Evolutionary conservation across 768 basidiomycete species (phyloP), one percentile per base, ranked within the genome.

Genomic region (Leccinum aurantiacum): DNA sequence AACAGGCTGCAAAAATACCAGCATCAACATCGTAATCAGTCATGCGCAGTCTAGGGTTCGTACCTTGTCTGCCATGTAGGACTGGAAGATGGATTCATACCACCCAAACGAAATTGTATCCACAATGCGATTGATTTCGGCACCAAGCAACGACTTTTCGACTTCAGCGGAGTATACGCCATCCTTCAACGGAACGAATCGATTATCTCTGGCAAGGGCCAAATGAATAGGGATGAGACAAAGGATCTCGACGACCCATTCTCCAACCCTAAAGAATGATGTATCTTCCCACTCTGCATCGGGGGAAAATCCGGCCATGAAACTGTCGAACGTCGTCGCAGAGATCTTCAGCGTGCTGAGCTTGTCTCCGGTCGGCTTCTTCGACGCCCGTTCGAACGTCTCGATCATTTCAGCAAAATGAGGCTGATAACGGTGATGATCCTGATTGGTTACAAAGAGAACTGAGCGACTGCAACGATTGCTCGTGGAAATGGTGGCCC

Each of bases 151-250:
- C 1, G 79, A 76, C 55, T 76, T 78, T 60, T 87, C 85, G 19
- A 82, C 74, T 24, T 79, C 77, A 0, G 72, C 59, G 0, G 84
- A 85, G 35, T 72, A 75, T 1, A 85, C 75, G 0, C 83, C 83
- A 65, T 87, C 82, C 60, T 85, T 86, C 2, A 87, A 63, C 1
- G 86, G 85, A 33, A 88, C 60, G 59, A 87, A 86, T 3, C 84
- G 74, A 68, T 87, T 87, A 49, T 86, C 85, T 25, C 78, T 74
- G 7, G 84, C 81, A 25, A 88, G 72, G 0, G 85, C 86, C 31
- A 87, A 75, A 51, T 87, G 86, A 35, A 87, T 85, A 1, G 86
- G 85, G 57, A 87, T 85, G 19, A 88, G 75, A 57, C 85, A 87
- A 6, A 87, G 66, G 1, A 87, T 65, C 22, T 85, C 81, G 3